phyloP scores from a whole-genome alignment of 805 yeast genomes.

The Candida pseudofarinosa region DNA sequence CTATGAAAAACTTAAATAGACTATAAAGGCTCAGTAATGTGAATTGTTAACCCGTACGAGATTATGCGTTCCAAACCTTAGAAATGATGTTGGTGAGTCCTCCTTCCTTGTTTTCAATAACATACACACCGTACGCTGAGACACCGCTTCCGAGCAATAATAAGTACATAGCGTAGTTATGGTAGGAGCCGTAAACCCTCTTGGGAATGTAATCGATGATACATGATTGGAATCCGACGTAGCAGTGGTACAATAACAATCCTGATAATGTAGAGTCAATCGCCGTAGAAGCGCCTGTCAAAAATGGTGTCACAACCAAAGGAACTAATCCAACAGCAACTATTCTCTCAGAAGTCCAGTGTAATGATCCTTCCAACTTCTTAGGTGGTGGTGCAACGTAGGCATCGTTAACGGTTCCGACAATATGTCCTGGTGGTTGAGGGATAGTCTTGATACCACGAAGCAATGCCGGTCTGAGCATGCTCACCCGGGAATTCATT shows the following conservation, averaged over 20 bases:
- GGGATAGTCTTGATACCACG: conserved; percentile 46
- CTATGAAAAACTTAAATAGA: background rate
- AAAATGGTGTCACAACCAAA: conserved; percentile 55
- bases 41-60: background rate
- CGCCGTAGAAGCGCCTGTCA: conserved; percentile 48
- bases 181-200: conserved; percentile 67
- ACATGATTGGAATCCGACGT: conserved; percentile 72
- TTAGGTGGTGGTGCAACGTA: conserved; percentile 56
- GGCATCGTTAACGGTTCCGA: conserved; percentile 72
- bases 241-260: conserved; percentile 57
- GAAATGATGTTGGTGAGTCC: conserved; percentile 54
- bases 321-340: conserved; percentile 63
- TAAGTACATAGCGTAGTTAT: conserved; percentile 54
- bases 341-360: conserved; percentile 69
- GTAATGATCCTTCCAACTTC: conserved; percentile 62
- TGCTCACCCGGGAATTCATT: conserved; percentile 12
- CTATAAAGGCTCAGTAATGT: background rate
- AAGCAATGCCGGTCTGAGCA: conserved; percentile 17
- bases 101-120: conserved; percentile 61
- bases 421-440: conserved; percentile 71
- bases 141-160: conserved; percentile 61
- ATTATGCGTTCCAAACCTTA: conserved; percentile 35
- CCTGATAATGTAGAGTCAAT: conserved; percentile 57
- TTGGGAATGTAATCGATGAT: conserved; percentile 74
- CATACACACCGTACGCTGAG: conserved; percentile 68